Percentiles rank a stretch among this genome's conserved stretches.
Evolutionary conservation across 371 early-diverging fungal species (phyloP).

Genomic region (Syncephalastrum sp.): DNA sequence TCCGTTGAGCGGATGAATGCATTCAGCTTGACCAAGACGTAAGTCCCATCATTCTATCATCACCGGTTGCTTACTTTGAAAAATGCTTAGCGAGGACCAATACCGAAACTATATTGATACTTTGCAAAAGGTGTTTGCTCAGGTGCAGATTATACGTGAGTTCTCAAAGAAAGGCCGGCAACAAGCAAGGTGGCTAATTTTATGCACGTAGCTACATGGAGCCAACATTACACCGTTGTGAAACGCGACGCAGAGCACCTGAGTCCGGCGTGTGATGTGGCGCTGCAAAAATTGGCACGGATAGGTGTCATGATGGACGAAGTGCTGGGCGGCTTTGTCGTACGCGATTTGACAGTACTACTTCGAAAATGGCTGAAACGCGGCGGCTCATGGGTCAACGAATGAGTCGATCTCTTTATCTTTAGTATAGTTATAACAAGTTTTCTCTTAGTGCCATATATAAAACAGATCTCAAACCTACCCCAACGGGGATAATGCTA

Average conservation of each 20-base stretch:
- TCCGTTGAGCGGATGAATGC: constrained; percentile 56
- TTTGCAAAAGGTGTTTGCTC: constrained; percentile 34
- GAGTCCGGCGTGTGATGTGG: constrained; percentile 28
- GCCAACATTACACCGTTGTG: constrained; percentile 26
- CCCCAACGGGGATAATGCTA: no score
- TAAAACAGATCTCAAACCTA: no score
- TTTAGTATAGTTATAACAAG: constrained; percentile 2
- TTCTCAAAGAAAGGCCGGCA: no score
- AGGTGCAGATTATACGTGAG: constrained; percentile 38
- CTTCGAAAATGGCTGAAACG: constrained; percentile 54
- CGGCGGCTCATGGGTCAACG: constrained; percentile 50
- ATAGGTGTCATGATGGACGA: constrained; percentile 37
- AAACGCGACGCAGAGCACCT: constrained; percentile 19
- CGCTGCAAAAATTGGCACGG: constrained; percentile 31
- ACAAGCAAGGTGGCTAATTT: background rate
- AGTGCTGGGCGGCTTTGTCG: constrained; percentile 44
- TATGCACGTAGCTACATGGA: constrained; percentile 33
- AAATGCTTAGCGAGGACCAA: constrained; percentile 36
- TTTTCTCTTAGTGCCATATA: no score
- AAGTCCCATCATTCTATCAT: background rate
- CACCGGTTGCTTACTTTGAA: no score
- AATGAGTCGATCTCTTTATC: constrained; percentile 29
- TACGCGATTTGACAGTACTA: constrained; percentile 44
- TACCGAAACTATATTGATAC: constrained; percentile 43
- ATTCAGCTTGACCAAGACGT: constrained; percentile 47